Evolutionary conservation across 208 protist species (phyloP).

Genomic region (Strigomonas oncopelti): DNA sequence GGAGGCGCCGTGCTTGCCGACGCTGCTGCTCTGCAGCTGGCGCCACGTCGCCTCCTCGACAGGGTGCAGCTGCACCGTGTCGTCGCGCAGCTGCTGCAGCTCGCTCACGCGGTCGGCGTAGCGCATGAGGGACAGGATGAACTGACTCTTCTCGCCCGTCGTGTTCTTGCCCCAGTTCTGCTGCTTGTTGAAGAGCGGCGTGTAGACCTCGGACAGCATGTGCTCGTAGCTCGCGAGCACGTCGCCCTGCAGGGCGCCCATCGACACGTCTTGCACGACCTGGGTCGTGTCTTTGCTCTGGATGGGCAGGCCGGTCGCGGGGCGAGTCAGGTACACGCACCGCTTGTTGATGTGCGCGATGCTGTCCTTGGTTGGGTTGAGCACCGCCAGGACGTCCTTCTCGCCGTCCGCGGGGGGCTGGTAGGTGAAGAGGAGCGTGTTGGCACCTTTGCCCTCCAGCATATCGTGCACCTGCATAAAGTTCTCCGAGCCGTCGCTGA

Average conservation of each 20-base stretch:
- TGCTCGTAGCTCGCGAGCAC: conserved; percentile 84
- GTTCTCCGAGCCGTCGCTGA: conserved; percentile 78
- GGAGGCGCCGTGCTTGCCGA: conserved; percentile 72
- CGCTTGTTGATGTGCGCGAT: conserved; percentile 70
- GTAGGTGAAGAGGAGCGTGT: conserved; percentile 82
- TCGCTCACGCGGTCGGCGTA: conserved; percentile 88
- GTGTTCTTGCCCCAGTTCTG: conserved; percentile 87
- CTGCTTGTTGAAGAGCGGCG: conserved; percentile 80
- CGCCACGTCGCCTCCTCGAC: conserved; percentile 73
- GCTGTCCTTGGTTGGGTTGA: conserved; percentile 56
- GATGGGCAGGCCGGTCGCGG: conserved; percentile 56
- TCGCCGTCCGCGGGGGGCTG: conserved; percentile 36
- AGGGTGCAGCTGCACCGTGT: conserved; percentile 44
- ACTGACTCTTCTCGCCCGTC: conserved; percentile 74
- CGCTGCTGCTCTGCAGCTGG: conserved; percentile 68
- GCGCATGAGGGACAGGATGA: conserved; percentile 78
- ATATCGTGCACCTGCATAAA: conserved; percentile 86
- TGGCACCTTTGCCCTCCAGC: conserved; percentile 73
- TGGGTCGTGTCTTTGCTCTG: conserved; percentile 66
- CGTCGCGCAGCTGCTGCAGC: conserved; percentile 84
- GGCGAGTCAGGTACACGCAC: conserved; percentile 78
- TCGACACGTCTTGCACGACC: conserved; percentile 79
- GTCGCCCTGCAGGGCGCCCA: conserved; percentile 84
- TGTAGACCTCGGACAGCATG: conserved; percentile 90
- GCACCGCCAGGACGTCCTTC: conserved; percentile 61